Evolutionary conservation across 345 rosid genomes (phyloP).

Genomic region (Linum usitatissimum): DNA sequence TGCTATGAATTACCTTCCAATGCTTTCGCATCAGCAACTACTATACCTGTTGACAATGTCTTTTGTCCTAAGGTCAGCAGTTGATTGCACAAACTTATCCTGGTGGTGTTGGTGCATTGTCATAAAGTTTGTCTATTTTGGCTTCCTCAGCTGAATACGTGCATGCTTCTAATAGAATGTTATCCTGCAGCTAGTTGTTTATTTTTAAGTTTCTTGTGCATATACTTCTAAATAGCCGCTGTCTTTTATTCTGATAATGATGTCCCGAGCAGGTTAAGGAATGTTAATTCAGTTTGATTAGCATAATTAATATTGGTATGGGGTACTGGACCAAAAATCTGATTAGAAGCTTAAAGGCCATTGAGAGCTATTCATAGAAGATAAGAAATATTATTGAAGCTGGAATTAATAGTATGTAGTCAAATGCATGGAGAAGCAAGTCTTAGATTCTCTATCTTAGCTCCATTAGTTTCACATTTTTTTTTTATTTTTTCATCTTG

Average conservation of each 20-base stretch:
- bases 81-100: constrained; percentile 11
- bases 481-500: not conserved
- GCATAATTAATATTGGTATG: not conserved
- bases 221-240: not conserved
- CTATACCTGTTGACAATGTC: constrained; percentile 97
- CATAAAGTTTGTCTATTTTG: not conserved
- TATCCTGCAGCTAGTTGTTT: too few relatives aligned
- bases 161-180: too few relatives aligned
- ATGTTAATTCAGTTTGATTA: not conserved
- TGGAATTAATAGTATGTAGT: not conserved
- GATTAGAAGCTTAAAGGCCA: not conserved
- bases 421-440: not conserved
- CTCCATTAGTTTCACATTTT: too few relatives aligned
- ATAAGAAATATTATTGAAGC: not conserved
- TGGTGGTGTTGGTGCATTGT: constrained; percentile 6
- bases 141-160: not conserved
- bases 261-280: not conserved
- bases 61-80: constrained; percentile 70
- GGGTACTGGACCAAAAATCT: not conserved
- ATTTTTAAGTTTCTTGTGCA: constrained; percentile 3
- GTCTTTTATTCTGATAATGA: too few relatives aligned
- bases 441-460: not conserved
- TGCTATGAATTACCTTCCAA: constrained; percentile 98
- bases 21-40: constrained; percentile 98
- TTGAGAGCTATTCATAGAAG: not conserved